These are phyloP conservation scores for Onygenales sp. DNA, from an alignment of 2,329 filamentous ascomycete genomes.

Conservation along the genomic window DNA sequence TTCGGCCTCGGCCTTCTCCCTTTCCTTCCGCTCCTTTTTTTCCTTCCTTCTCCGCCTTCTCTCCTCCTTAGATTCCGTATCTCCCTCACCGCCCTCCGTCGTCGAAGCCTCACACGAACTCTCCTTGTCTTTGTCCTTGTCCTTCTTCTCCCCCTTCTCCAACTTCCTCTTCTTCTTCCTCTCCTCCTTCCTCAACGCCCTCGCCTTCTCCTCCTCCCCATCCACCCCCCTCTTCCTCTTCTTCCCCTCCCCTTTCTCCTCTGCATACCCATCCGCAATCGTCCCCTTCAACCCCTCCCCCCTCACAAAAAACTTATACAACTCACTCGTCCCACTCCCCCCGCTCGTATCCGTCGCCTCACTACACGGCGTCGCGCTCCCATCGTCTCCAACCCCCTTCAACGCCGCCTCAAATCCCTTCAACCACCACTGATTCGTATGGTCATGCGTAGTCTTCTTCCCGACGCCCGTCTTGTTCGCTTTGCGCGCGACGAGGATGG, in stretches of 20 bases:
- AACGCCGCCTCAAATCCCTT: conserved; percentile 87
- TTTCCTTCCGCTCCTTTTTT: conserved; percentile 10
- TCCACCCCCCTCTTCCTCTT: conserved; percentile 28
- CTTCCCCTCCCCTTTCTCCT: conserved; percentile 15
- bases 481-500: conserved; percentile 75
- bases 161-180: conserved; percentile 6
- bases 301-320: conserved; percentile 78
- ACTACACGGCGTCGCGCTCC: conserved; percentile 48
- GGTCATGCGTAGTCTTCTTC: conserved; percentile 55
- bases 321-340: conserved; percentile 37
- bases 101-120: neutral
- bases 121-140: neutral
- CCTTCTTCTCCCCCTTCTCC: conserved; percentile 14
- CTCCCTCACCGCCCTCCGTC: conserved; percentile 9
- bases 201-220: conserved; percentile 12
- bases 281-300: conserved; percentile 72
- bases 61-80: conserved; percentile 12
- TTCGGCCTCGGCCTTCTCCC: conserved; percentile 4
- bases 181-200: neutral
- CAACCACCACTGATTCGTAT: conserved; percentile 90
- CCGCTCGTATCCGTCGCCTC: conserved; percentile 39
- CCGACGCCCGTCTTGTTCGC: conserved; percentile 74
- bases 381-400: conserved; percentile 61
- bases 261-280: conserved; percentile 16
- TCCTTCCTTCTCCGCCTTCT: conserved; percentile 8